Evolutionary conservation across 2,329 filamentous ascomycete genomes (phyloP), one percentile per base, ranked within the genome.

Genomic region (Claviceps spartinae): DNA sequence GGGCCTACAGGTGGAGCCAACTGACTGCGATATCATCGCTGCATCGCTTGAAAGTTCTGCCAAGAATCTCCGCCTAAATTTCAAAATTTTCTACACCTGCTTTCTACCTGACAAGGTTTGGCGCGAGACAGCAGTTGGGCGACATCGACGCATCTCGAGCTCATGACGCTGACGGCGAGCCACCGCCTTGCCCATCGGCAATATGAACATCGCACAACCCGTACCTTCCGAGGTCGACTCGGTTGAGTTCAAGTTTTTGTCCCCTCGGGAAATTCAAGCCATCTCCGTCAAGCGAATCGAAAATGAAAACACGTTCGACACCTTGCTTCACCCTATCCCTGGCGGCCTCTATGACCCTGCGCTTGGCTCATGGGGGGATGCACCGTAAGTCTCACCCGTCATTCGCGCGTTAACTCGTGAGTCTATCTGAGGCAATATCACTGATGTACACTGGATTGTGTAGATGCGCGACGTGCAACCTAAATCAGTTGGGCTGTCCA

Each of bases 281-380:
- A 82, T 97, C 61, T 98, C 93, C 8, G 93, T 96, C 59, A 93
- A 93, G 74, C 82, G 83, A 69, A 95, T 98, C 61, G 86, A 94
- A 64, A 95, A 94, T 72, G 85, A 89, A 49, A 87, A 80, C 59
- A 95, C 93, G n/a, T 93, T 97, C 67, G 93, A 97, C 69, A 88
- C 82, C 54, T 80, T 96, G 52, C 77, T 94, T 58, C 90, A 95
- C 61, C 90, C 91, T 7, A 79, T 94, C 9, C 86, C 89, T 14
- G 89, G 89, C 54, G 93, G 93, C 65, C 77, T 98, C 8, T 95
- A 98, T 64, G 93, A 96, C 68, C 81, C 87, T 52, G 90, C 91
- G 47, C 76, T 98, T 55, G 93, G 93, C 34, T 88, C 91, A 50
- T 95, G 88, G 78, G 82, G 86, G 47, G 88, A 95, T 63, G 80